Percentiles rank a stretch among this genome's conserved stretches.
These are phyloP conservation scores for Fusarium caatingaense DNA, from an alignment of 2,329 filamentous ascomycete species.

Conservation along the genomic window DNA sequence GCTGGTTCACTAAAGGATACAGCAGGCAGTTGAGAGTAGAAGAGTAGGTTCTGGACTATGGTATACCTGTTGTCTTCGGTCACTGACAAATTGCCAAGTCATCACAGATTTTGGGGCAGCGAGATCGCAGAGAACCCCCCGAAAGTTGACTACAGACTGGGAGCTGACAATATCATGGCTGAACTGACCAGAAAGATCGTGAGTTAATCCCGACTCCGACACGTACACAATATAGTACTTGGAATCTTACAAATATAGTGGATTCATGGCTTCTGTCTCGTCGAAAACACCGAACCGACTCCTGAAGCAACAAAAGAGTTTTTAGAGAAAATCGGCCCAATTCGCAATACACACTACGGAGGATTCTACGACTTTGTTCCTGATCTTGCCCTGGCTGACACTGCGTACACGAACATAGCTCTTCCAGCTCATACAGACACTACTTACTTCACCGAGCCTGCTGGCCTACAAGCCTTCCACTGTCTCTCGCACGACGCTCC, in stretches of 20 bases:
- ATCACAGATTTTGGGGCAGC: slow-evolving; percentile 43
- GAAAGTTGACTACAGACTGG: slow-evolving; percentile 70
- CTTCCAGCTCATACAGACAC: slow-evolving; percentile 92
- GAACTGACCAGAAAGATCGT: slow-evolving; percentile 74
- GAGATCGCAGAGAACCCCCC: slow-evolving; percentile 62
- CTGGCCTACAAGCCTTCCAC: slow-evolving; percentile 92
- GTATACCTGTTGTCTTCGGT: neutral
- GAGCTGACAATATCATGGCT: slow-evolving; percentile 63
- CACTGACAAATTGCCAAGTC: slow-evolving; percentile 18
- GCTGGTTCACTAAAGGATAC: slow-evolving; percentile 35
- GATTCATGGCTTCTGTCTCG: slow-evolving; percentile 79
- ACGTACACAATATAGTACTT: neutral
- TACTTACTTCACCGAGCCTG: slow-evolving; percentile 94
- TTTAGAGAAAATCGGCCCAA: slow-evolving; percentile 84
- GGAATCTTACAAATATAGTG: slow-evolving; percentile 59
- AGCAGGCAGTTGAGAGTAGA: slow-evolving; percentile 35
- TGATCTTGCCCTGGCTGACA: slow-evolving; percentile 87
- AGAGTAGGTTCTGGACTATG: slow-evolving; percentile 28
- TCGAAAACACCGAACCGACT: slow-evolving; percentile 73
- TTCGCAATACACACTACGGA: slow-evolving; percentile 92
- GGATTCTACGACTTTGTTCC: slow-evolving; percentile 84
- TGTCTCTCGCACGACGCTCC: slow-evolving; percentile 76
- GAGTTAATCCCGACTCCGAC: slow-evolving; percentile 37
- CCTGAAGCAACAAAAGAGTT: slow-evolving; percentile 80
- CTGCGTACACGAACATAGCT: slow-evolving; percentile 87